A percentile compares a stretch with the other conserved stretches of the same genome.
These are phyloP conservation scores for Tylopilus plumbeoviolaceoides DNA, from an alignment of 768 basidiomycete genomes.

Conservation along the genomic window DNA sequence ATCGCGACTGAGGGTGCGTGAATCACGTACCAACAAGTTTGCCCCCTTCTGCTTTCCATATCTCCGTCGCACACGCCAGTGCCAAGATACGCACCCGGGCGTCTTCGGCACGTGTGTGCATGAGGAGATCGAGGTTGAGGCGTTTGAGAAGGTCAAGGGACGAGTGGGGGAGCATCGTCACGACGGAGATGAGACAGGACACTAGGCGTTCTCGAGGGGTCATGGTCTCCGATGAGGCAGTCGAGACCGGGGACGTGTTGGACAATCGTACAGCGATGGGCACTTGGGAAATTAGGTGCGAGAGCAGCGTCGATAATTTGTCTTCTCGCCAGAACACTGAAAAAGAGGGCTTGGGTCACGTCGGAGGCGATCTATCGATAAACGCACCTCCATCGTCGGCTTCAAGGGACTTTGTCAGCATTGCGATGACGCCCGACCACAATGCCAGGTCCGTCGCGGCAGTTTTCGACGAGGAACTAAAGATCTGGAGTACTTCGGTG, in stretches of 20 bases:
- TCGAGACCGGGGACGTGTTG: not conserved
- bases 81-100: slow-evolving; percentile 64
- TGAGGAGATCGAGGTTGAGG: slow-evolving; percentile 78
- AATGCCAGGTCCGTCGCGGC: slow-evolving; percentile 38
- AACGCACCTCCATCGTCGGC: slow-evolving; percentile 77
- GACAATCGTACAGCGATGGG: slow-evolving; percentile 40
- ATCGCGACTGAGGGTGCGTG: not conserved
- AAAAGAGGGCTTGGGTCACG: not conserved
- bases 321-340: slow-evolving; percentile 89
- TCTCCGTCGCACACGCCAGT: slow-evolving; percentile 56
- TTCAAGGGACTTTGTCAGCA: slow-evolving; percentile 64
- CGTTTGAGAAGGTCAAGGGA: slow-evolving; percentile 55
- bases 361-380: not conserved
- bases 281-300: slow-evolving; percentile 64
- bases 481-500: slow-evolving; percentile 55
- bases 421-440: slow-evolving; percentile 61
- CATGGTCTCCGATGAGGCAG: not conserved
- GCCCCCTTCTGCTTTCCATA: slow-evolving; percentile 76
- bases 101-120: slow-evolving; percentile 88
- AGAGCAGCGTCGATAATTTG: slow-evolving; percentile 59
- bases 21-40: slow-evolving; percentile 62
- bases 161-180: slow-evolving; percentile 13
- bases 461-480: slow-evolving; percentile 26
- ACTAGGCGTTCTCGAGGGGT: slow-evolving; percentile 5
- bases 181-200: slow-evolving; percentile 18